These are phyloP conservation scores for Pseudogymnoascus sp. DNA, from an alignment of 2,329 filamentous ascomycete species.

Conservation along the genomic window DNA sequence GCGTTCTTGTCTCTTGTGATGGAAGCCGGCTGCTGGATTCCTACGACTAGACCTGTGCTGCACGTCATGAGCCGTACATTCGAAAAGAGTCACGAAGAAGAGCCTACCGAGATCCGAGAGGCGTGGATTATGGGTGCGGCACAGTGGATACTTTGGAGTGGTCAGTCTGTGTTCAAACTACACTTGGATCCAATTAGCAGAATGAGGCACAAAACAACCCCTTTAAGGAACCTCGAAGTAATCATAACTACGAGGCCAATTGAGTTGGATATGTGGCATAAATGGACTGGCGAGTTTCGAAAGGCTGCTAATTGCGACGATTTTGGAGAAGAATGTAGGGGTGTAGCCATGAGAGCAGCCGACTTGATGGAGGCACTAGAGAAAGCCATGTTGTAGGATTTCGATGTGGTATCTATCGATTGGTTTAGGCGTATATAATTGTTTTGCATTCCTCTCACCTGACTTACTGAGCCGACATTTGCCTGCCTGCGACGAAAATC, in stretches of 20 bases:
- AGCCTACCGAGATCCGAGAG: not conserved
- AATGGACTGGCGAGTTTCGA: not conserved
- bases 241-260: not conserved
- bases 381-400: not conserved
- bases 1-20: not conserved
- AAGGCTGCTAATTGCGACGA: not conserved
- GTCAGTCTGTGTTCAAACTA: not conserved
- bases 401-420: not conserved
- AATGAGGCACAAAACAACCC: not conserved
- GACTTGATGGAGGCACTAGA: conserved; percentile 4
- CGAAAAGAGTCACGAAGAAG: not conserved
- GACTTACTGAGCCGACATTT: no score
- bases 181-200: not conserved
- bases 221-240: not conserved
- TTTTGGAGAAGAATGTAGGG: not conserved
- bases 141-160: not conserved
- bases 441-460: not conserved
- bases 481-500: no score
- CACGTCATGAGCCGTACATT: not conserved
- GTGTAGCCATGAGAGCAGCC: not conserved
- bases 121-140: not conserved
- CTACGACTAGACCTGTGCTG: not conserved
- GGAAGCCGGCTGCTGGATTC: not conserved
- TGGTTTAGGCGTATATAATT: not conserved
- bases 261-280: not conserved